Conservation (phyloP, 140 eudicot genomes). For the Ambrosia hybrid region DNA sequence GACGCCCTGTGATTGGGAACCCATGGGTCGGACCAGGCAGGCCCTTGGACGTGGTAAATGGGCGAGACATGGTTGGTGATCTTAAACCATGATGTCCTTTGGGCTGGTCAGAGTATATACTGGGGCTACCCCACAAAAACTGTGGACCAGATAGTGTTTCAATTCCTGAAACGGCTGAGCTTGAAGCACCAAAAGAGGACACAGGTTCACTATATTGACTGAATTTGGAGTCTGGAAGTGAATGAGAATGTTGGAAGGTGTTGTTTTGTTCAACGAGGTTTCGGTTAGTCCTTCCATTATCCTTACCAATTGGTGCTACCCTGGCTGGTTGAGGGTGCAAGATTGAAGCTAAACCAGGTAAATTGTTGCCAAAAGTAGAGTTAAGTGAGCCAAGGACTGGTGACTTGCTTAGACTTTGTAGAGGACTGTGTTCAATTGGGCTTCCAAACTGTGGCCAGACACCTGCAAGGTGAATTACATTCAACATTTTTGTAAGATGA, state of each 20-base stretch:
- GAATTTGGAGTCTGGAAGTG: constrained; percentile 60
- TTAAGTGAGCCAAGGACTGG: constrained; percentile 51
- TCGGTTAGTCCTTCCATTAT: constrained; percentile 37
- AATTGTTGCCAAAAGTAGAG: constrained; percentile 43
- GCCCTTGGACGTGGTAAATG: constrained; percentile 47
- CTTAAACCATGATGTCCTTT: constrained; percentile 36
- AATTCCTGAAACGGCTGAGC: constrained; percentile 51
- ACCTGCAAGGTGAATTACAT: constrained; percentile 38
- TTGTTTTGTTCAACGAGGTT: constrained; percentile 39
- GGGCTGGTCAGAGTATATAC: constrained; percentile 40
- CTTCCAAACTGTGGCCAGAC: constrained; percentile 71
- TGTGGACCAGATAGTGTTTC: constrained; percentile 80
- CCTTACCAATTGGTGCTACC: constrained; percentile 76
- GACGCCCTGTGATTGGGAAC: constrained; percentile 41
- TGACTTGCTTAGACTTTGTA: constrained; percentile 66
- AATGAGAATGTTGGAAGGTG: constrained; percentile 60
- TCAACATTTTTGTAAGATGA: constrained; percentile 5
- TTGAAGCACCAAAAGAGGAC: constrained; percentile 55
- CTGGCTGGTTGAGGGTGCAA: constrained; percentile 49
- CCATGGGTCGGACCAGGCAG: constrained; percentile 42
- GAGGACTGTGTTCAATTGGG: constrained; percentile 59
- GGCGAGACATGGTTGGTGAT: constrained; percentile 44
- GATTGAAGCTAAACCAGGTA: constrained; percentile 68
- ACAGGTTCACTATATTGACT: constrained; percentile 32
- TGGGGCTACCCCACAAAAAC: constrained; percentile 78